phyloP scores from a whole-genome alignment of 768 basidiomycete genomes.

The Trametes elegans region DNA sequence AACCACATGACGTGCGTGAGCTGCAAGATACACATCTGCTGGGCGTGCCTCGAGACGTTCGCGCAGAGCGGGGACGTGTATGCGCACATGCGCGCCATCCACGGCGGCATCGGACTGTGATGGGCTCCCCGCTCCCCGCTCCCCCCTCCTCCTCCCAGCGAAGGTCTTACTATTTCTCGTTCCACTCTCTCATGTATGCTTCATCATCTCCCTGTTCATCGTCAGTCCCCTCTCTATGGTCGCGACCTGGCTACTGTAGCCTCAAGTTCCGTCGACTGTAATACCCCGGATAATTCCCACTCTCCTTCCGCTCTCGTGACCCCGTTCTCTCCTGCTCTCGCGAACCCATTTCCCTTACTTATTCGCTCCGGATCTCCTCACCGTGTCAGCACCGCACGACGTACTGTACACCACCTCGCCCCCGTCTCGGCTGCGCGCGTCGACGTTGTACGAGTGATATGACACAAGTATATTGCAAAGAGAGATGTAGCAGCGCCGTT shows the following conservation, averaged over 20 bases:
- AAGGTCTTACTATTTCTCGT: no score
- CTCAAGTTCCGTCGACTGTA: neutral
- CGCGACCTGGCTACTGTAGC: no score
- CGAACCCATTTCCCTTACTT: neutral
- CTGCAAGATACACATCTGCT: conserved; percentile 78
- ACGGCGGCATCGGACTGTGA: conserved; percentile 59
- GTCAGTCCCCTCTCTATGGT: neutral
- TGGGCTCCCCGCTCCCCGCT: neutral
- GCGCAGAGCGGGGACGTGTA: conserved; percentile 70
- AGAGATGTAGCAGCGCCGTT: neutral
- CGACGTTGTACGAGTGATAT: conserved; percentile 2
- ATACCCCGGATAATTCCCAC: neutral
- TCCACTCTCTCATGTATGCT: neutral
- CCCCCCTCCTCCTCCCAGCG: no score
- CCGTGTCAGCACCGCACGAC: no score
- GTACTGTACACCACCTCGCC: no score
- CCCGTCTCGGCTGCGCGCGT: no score
- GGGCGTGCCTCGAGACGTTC: conserved; percentile 76
- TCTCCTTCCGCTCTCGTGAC: neutral
- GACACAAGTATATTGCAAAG: conserved; percentile 4
- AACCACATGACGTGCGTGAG: conserved; percentile 80
- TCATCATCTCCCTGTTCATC: neutral
- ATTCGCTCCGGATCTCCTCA: no score
- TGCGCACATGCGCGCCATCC: conserved; percentile 65
- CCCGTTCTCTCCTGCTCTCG: neutral